Base-by-base conservation (phyloP, 805 yeast genomes). In the Suhomyces sp. region DNA sequence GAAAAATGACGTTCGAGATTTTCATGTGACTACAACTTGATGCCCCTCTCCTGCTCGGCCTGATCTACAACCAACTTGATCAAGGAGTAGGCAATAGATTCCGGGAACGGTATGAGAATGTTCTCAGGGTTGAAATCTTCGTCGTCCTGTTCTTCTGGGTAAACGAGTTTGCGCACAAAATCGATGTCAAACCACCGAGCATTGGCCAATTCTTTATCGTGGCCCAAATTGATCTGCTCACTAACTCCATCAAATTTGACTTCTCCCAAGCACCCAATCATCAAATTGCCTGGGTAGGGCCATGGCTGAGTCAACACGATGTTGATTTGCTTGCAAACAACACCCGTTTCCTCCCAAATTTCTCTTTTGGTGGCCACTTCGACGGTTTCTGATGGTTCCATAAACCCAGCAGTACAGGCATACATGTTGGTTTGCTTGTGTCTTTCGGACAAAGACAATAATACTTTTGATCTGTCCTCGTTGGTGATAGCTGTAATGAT, bases 331-430 rank as follows among this genome's bases (percentile, higher is more conserved):
- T 68, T 57, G 49, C 83, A 84, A 49, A 70, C 77, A 33, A 90
- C 87, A 6, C 99, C 99, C 4, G 97, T 86, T 68, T 93, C 99
- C 66, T 93, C 99, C 90, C 94, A 92, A 27, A 89, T 86, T 67
- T 93, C 99, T 56, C 99, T 76, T 44, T 85, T 74, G 20, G 93
- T 87, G 10, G 97, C 94, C 45, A 83, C 85, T 68, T 93, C 98
- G 19, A 93, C 83, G 2, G 96, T 83, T 71, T 93, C 99, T 25
- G 92, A 87, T 1, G 97, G 97, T 67, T 93, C 99, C 82, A 93
- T 84, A 68, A 94, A 94, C 3, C 98, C 99, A 3, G 98, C 97
- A 48, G 96, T 82, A 62, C 96, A 86, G 15, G 93, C 80, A 69
- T 86, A 93, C 84, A 89, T 81, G 44, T 67, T 66, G 51, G 72